Base-by-base conservation (phyloP, 116 monocot genomes). In the Thalassia testudinum region DNA sequence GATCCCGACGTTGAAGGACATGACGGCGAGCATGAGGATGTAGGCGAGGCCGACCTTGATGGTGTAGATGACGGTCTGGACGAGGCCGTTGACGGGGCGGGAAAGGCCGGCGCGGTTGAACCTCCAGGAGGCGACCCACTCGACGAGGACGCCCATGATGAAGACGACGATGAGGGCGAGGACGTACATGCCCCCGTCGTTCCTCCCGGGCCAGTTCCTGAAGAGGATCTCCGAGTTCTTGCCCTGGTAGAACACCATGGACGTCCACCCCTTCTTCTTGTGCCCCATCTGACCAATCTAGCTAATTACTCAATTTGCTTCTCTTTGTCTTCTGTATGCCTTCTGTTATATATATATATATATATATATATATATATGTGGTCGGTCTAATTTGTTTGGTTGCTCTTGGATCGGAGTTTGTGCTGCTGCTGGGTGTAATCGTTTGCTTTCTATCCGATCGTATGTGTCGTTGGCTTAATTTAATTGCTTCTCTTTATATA, bases 151-250 rank as follows among this genome's bases (percentile, higher is more conserved):
- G 11, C 75, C 75, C 37, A 75, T 20, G 26, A 56, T 21, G 72
- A 87, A 78, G 37, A 75, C 67, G 53, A 66, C 1, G 43, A 69
- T 17, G 44, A 78, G 64, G 1, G 82, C 75, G 10, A 87, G 65
- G 16, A 66, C 73, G 63, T 87, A 87, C 66, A 78, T 69, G 43
- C 75, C 81, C 19, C 59, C 49, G 1, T 28, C 28, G 8, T 72
- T 53, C 7, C 61, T 19, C 21, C 81, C 86, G 4, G 86, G 86
- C 81, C 81, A 87, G 13, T 66, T 66, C 28, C 23, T 1, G 66
- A 87, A 87, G 50, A 87, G 69, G 59, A 81, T 70, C 69, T 78
- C 72, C 4, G 75, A 67, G 70, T 81, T 54, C 60, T 60, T 67
- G 18, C 67, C 67, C 67, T 60, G 60, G 53, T 60, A 67, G 60